These are phyloP conservation scores for Globisporangium nunn DNA, from an alignment of 352 stramenopile species.

Conservation along the genomic window DNA sequence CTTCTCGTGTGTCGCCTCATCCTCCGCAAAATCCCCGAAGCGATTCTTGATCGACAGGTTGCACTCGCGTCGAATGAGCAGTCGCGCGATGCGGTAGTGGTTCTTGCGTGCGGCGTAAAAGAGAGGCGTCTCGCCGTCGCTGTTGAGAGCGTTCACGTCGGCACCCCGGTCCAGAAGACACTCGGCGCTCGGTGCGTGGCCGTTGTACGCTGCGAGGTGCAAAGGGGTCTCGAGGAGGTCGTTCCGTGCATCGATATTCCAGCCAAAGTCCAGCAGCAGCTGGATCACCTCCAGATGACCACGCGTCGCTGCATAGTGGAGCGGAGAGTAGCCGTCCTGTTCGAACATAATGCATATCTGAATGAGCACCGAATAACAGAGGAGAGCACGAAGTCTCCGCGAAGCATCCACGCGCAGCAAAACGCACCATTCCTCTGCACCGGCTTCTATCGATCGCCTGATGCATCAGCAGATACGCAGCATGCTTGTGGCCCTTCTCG, in stretches of 20 bases:
- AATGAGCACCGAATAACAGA: not conserved
- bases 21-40: conserved; percentile 61
- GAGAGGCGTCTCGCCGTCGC: conserved; percentile 55
- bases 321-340: conserved; percentile 51
- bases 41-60: conserved; percentile 40
- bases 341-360: not conserved
- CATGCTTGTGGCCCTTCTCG: conserved; percentile 62
- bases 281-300: conserved; percentile 63
- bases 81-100: conserved; percentile 46
- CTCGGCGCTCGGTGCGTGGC: conserved; percentile 46
- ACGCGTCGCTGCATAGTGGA: conserved; percentile 62
- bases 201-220: conserved; percentile 58
- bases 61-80: conserved; percentile 63
- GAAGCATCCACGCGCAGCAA: not conserved
- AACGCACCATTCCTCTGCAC: conserved; percentile 53
- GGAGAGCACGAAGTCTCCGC: conserved; percentile 1
- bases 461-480: conserved; percentile 61
- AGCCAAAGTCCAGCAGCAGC: conserved; percentile 60
- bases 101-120: conserved; percentile 73
- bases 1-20: conserved; percentile 50
- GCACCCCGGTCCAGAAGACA: conserved; percentile 56
- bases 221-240: conserved; percentile 56
- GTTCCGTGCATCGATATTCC: conserved; percentile 35
- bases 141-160: conserved; percentile 38
- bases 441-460: conserved; percentile 47